Evolutionary conservation across 2,329 filamentous ascomycete species (phyloP), one percentile per base, ranked within the genome.

Genomic region (Dryadomyces sulphureus): DNA sequence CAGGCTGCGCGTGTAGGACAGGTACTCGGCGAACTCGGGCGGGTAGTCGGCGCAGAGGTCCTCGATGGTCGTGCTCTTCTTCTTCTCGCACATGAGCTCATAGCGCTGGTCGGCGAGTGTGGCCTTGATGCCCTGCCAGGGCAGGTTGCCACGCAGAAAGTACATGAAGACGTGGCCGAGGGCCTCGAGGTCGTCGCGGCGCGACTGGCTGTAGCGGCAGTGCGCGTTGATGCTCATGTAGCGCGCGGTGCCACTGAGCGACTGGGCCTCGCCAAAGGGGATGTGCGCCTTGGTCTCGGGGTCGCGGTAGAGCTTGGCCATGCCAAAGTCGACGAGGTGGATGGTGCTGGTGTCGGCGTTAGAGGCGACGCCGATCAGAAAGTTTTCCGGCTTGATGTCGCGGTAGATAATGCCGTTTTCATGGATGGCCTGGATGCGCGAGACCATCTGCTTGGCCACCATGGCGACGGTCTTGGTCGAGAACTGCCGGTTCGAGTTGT

Each of bases 151-250:
- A 12, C 78, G 70, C 36, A 83, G 63, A 62, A 84, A 84, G 62
- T 84, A 84, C 69, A 84, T 77, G 60, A 84, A 82, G 32, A 84
- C 79, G 57, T 84, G 79, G n/a, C 80, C 80, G 11, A 84, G 67
- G 9, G 92, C 92, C 66, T 98, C 92, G 49, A 98, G 72, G 62
- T 98, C 92, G 63, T 98, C 92, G 65, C 92, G 76, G 61, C 92
- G 81, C 46, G 90, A 96, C 63, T 96, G 92, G 62, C 95, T 92
- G 49, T 90, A 80, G 45, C 92, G 92, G 54, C 96, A 68, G 72
- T 98, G 92, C 46, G 92, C 96, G 67, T 98, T 98, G 77, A 98
- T 96, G 68, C 87, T 94, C 92, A 96, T 96, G 66, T 98, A 98
- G 61, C 92, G 79, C 52, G 92, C 92, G 48, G 92, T 98, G 52